These are phyloP conservation scores for Globisporangium ultimum DNA, from an alignment of 352 stramenopile species.

Conservation along the genomic window DNA sequence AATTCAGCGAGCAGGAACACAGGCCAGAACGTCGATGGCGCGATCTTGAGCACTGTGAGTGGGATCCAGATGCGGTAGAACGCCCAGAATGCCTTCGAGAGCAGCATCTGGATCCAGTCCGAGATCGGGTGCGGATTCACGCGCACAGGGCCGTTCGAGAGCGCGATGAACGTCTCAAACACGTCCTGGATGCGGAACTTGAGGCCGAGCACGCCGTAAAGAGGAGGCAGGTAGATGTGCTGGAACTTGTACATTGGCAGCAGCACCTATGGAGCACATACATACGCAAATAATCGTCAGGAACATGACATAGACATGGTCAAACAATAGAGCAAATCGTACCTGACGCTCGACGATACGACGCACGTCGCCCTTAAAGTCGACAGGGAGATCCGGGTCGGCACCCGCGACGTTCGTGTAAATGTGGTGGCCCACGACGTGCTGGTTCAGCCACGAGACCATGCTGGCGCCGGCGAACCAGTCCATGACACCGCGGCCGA, in stretches of 20 bases:
- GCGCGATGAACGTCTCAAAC: conserved; percentile 82
- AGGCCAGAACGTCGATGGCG: conserved; percentile 54
- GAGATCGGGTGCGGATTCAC: conserved; percentile 86
- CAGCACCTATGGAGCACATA: conserved; percentile 24
- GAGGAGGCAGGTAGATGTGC: conserved; percentile 90
- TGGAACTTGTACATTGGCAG: conserved; percentile 90
- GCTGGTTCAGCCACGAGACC: conserved; percentile 94
- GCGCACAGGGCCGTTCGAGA: conserved; percentile 88
- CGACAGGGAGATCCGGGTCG: conserved; percentile 91
- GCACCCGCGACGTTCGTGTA: conserved; percentile 93
- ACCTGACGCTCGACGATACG: conserved; percentile 84
- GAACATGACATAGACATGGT: background rate
- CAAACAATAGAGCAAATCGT: background rate
- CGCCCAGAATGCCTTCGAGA: conserved; percentile 86
- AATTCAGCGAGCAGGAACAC: conserved; percentile 89
- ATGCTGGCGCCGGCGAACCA: conserved; percentile 91
- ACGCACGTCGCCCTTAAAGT: conserved; percentile 82
- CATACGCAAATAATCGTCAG: background rate
- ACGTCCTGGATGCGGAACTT: conserved; percentile 94
- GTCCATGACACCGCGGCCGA: conserved; percentile 84
- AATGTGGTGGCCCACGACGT: conserved; percentile 95
- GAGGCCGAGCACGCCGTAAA: conserved; percentile 93
- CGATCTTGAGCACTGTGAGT: conserved; percentile 68
- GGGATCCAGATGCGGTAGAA: conserved; percentile 90
- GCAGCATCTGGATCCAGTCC: conserved; percentile 82